These are phyloP conservation scores for Massariosphaeria phaeospora DNA, from an alignment of 495 filamentous ascomycete genomes.

Conservation along the genomic window DNA sequence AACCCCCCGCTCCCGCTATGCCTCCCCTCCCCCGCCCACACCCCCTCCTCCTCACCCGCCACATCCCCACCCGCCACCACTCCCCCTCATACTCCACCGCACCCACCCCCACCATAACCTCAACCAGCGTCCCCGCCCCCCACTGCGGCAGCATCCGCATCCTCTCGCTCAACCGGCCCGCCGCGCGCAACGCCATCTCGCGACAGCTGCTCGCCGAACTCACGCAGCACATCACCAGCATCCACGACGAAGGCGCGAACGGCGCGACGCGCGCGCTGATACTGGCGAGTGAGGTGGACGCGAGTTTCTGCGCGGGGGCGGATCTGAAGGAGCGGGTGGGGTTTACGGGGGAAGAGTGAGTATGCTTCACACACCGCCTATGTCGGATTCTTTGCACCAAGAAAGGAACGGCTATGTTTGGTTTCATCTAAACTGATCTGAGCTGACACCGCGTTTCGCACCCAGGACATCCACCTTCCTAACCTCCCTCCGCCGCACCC, in stretches of 20 bases:
- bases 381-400: no score
- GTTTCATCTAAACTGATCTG: no score
- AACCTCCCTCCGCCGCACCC: constrained; percentile 61
- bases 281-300: constrained; percentile 69
- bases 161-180: constrained; percentile 77
- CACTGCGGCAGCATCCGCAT: constrained; percentile 80
- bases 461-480: constrained; percentile 72
- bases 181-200: constrained; percentile 86
- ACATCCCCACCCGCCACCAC: no score
- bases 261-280: constrained; percentile 71
- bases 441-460: no score
- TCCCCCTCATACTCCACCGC: constrained; percentile 36
- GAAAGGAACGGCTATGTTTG: no score
- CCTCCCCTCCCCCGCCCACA: no score
- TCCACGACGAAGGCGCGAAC: constrained; percentile 61
- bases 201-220: constrained; percentile 66
- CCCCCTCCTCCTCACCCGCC: no score
- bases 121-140: constrained; percentile 69
- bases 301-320: constrained; percentile 87
- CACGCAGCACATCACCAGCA: constrained; percentile 59
- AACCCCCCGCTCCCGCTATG: no score
- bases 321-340: constrained; percentile 82
- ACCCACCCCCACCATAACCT: constrained; percentile 56
- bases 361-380: no score
- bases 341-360: constrained; percentile 66